Base-by-base conservation (phyloP, 2,329 filamentous ascomycete species). In the Camillea tinctor region DNA sequence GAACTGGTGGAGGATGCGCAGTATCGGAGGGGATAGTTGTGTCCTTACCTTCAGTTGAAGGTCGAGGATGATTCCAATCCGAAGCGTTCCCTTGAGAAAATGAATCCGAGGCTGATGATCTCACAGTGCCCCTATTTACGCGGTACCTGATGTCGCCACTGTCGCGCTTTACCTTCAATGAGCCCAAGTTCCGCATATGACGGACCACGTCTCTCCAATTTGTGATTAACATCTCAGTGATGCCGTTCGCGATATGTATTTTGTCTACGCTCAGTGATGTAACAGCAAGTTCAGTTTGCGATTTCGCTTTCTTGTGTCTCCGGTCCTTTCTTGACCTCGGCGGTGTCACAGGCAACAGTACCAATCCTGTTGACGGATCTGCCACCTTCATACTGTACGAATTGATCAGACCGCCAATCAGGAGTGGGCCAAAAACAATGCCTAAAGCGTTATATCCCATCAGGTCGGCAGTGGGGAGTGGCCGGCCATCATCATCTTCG, bases 361-460 rank as follows among this genome's bases (percentile, higher is more conserved):
- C 64, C 17, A 81, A 66, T 0, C 80, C 81, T 2, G 75, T 68
- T 3, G 72, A 69, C 2, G 77, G 76, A n/a, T 75, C 69, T 2
- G 75, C 77, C n/a, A 79, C 52, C 56, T 76, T 81, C 75, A 79
- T 80, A 20, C 73, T 77, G 65, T 84, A 87, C 17, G 77, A 73
- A 19, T 82, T 78, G 26, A 88, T 73, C 17, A 85, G 70, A 50
- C 88, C 81, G 1, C 87, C 84, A 2, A 89, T 71, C 4, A 90
- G 74, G 0, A 90, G 75, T 1, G 88, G 87, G 0, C 87, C 88
- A 70, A 90, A 89, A 1, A 89, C 77, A 55, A 88, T 85, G 0
- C 86, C 84, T 9, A 90, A 75, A 1, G 86, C 80, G 55, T 76
- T 79, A 67, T 88, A 90, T 11, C 84, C 86, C 87, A 89, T 89